phyloP scores from a whole-genome alignment of 2,329 filamentous ascomycete species.

The Claviceps pazoutovae region DNA sequence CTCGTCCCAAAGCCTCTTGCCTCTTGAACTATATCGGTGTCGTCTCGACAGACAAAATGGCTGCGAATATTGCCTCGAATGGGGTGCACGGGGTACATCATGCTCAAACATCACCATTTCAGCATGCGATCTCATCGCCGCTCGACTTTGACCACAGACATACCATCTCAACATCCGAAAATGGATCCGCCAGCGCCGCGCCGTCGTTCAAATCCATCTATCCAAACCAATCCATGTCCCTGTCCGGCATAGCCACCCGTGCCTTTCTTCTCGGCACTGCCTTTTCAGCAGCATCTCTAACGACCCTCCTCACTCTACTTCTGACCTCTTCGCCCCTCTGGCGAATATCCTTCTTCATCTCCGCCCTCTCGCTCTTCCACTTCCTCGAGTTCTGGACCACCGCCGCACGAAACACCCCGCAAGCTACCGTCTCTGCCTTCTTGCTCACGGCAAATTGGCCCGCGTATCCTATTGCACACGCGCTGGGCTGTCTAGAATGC shows the following conservation, averaged over 20 bases:
- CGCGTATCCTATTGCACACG: constrained; percentile 72
- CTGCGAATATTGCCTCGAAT: not conserved
- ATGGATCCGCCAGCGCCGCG: not conserved
- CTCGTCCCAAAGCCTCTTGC: too few species aligned
- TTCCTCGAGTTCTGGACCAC: constrained; percentile 95
- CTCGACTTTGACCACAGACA: constrained; percentile 3
- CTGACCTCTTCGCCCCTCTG: constrained; percentile 35
- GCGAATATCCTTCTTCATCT: constrained; percentile 53
- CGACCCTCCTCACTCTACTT: constrained; percentile 19
- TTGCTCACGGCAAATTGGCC: constrained; percentile 74
- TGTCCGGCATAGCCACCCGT: constrained; percentile 44
- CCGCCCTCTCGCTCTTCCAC: constrained; percentile 66
- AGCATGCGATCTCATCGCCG: not conserved
- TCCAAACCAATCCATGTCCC: constrained; percentile 38
- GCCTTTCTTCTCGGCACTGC: constrained; percentile 39
- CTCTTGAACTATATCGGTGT: too few species aligned
- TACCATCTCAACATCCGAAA: not conserved
- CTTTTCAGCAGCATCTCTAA: constrained; percentile 23
- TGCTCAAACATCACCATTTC: not conserved
- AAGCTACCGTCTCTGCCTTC: constrained; percentile 62
- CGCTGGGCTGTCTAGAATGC: constrained; percentile 60
- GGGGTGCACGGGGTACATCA: not conserved
- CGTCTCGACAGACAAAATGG: not conserved
- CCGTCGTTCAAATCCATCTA: constrained; percentile 12
- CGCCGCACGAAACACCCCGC: constrained; percentile 64